Base-by-base conservation (phyloP, 257 asterid genomes). In the Coffea canephora region DNA sequence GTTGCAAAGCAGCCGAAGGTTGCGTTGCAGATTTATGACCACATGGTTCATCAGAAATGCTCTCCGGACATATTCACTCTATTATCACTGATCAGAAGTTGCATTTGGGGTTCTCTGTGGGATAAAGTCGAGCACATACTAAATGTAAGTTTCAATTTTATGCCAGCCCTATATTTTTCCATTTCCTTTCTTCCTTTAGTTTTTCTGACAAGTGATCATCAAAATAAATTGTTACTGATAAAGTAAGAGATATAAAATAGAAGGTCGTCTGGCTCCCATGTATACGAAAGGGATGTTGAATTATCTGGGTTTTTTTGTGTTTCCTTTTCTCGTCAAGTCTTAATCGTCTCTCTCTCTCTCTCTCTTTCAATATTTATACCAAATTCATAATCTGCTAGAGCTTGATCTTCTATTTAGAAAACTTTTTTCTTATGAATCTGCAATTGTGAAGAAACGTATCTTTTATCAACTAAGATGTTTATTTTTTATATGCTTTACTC, bases 51-150 rank as follows among this genome's bases (percentile, higher is more conserved):
- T 83, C 84, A 77, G 70, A 88, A 89, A 23, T 85, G 21, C 73
- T 76, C 84, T 61, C 96, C 99, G 0, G 97, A 95, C 70, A 59
- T 87, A 45, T 95, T 95, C 87, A 95, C 98, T 74, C 82, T 85
- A 62, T 79, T 90, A 80, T 87, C 98, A 15, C 83, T 95, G 68
- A 83, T 94, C 75, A 84, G 98, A 82, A 80, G 89, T n/a, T 95
- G 97, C 82, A 85, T 91, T 9, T 91, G 98, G 97, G 98, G 95
- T 75, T 93, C 97, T 50, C 91, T 87, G 31, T 95, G 95, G 93
- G 77, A 83, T 70, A 92, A 95, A 84, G 89, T 90, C 19, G 89
- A 90, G 84, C 89, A 89, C 27, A 91, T 95, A 45, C 75, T 95
- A n/a, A 88, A 88, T 65, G 99, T 91, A 85, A 73, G 96, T 83